These are phyloP conservation scores for Aspergillus glaucus DNA, from an alignment of 2,329 filamentous ascomycete genomes.

Conservation along the genomic window DNA sequence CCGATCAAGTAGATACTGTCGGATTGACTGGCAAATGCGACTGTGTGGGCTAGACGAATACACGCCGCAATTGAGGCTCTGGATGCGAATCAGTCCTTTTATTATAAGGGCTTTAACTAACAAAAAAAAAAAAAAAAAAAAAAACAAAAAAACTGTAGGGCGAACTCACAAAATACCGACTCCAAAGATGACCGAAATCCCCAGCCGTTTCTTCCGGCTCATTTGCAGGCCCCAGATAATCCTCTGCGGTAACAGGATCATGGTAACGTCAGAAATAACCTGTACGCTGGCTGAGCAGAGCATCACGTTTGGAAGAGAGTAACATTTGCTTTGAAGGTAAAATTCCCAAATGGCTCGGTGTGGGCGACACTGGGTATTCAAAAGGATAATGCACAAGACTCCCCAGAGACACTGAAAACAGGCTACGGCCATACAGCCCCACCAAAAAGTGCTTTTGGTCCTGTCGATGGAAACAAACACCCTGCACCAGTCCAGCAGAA, in stretches of 20 bases:
- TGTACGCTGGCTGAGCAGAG: slow-evolving; percentile 28
- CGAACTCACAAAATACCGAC: slow-evolving; percentile 27
- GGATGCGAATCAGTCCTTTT: background rate
- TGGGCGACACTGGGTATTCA: slow-evolving; percentile 32
- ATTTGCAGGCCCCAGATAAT: slow-evolving; percentile 31
- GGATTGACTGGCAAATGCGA: slow-evolving; percentile 7
- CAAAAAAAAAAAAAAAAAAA: background rate
- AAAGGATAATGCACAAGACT: slow-evolving; percentile 22
- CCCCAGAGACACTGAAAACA: slow-evolving; percentile 25
- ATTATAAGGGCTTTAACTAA: background rate
- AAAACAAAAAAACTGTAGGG: background rate
- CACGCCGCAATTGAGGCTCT: slow-evolving; percentile 39
- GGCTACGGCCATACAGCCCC: slow-evolving; percentile 26
- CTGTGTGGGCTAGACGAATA: slow-evolving; percentile 28
- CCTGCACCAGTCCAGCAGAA: slow-evolving; percentile 41
- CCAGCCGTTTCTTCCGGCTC: slow-evolving; percentile 24
- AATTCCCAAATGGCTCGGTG: slow-evolving; percentile 31
- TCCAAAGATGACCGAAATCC: slow-evolving; percentile 27
- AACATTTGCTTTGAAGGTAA: slow-evolving; percentile 26
- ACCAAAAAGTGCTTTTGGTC: slow-evolving; percentile 29
- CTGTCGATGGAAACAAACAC: slow-evolving; percentile 25
- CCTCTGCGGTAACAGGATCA: slow-evolving; percentile 30
- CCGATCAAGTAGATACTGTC: slow-evolving; percentile 33
- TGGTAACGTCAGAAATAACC: slow-evolving; percentile 25
- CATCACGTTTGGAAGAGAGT: slow-evolving; percentile 20